Base-by-base conservation (phyloP, 495 filamentous ascomycete genomes). In the Pyrenula aspistea region DNA sequence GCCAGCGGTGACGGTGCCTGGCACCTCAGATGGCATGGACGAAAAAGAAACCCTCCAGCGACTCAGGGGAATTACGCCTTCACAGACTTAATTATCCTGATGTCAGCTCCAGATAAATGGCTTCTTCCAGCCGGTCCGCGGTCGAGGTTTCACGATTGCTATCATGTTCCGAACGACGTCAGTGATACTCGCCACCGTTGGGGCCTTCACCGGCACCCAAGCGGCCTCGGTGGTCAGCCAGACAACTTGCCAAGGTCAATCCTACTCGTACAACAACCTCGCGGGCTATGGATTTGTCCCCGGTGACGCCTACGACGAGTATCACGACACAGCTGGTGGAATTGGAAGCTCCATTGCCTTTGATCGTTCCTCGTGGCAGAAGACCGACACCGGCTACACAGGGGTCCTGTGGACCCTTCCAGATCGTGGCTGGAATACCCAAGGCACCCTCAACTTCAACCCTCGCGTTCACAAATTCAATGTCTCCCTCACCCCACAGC, bases 381-480 rank as follows among this genome's bases (percentile, higher is more conserved):
- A 83, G 64, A 65, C 65, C 19, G 61, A 59, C 8, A 67, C 71
- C 22, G 75, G 75, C 25, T 93, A 90, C 65, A 74, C 72, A 8
- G 88, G 85, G 2, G 76, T 77, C 10, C 61, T 89, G 25, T 91
- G 77, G 64, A 69, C 75, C 10, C 67, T 89, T 2, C 88, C 88
- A 1, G 88, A 90, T 64, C 75, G 87, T 36, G 88, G 88, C 54
- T 91, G 87, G 83, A 83, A 85, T 57, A 90, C 86, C 12, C 71
- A 89, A 60, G 88, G 88, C 12, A 91, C 88, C 0, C 66, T 83
- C 15, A 89, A 89, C 67, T 88, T 77, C 67, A 82, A 89, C 57
- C 75, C 78, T 0, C 83, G 88, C 51, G 77, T 93, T 47, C 88
- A 93, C 65, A 83, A 85, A 56, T 84, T 89, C 61, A 65, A 73